A percentile compares a stretch with the other conserved stretches of the same genome.
Evolutionary conservation across 1,139 yeast species (phyloP).

Genomic region (Diutina catenulata): DNA sequence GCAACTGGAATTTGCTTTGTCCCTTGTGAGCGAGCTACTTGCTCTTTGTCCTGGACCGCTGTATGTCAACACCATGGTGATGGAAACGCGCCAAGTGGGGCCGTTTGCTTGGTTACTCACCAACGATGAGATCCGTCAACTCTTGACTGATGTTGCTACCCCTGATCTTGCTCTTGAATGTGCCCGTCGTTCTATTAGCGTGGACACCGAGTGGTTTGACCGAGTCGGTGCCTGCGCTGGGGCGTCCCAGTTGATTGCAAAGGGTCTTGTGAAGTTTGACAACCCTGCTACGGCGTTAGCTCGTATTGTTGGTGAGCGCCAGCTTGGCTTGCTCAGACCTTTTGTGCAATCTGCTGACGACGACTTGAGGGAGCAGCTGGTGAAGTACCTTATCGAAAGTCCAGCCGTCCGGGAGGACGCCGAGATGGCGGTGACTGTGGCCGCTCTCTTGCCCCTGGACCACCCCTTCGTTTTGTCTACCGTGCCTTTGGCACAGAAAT

Average conservation of each 20-base stretch:
- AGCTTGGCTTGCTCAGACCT: background rate
- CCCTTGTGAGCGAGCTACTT: background rate
- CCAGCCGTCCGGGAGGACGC: background rate
- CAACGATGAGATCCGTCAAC: constrained; percentile 9
- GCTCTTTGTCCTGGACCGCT: background rate
- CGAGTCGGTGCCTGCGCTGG: background rate
- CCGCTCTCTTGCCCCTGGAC: background rate
- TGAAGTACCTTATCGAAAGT: too few species aligned
- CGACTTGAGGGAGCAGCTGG: background rate
- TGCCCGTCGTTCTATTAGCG: background rate
- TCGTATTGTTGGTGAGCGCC: background rate
- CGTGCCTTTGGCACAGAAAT: too few species aligned
- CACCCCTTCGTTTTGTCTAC: background rate
- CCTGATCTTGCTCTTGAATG: background rate
- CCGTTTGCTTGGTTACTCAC: constrained; percentile 16
- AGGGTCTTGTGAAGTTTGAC: background rate
- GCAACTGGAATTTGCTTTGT: background rate
- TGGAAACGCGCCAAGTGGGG: background rate
- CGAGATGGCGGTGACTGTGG: background rate
- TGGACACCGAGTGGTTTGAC: background rate
- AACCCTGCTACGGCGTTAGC: too few species aligned
- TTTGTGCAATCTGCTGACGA: background rate
- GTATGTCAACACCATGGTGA: background rate
- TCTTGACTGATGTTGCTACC: background rate
- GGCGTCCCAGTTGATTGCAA: background rate